phyloP scores from a whole-genome alignment of 164 flowering plant genomes.

The Taxillus chinensis region DNA sequence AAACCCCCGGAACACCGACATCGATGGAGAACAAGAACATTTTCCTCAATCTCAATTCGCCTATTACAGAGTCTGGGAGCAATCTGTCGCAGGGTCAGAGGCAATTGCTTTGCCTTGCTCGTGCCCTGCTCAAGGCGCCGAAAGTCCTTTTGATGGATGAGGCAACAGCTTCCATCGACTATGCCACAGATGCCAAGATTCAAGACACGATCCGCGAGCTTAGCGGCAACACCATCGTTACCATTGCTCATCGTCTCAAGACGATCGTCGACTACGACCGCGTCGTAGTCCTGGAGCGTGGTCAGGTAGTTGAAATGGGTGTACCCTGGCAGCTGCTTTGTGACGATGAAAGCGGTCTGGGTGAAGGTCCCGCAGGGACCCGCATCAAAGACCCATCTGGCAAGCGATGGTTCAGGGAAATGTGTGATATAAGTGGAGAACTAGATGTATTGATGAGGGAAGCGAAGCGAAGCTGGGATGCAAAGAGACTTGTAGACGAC shows the following conservation, averaged over 20 bases:
- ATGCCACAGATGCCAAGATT: conserved; percentile 66
- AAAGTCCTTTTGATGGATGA: conserved; percentile 76
- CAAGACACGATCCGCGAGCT: conserved; percentile 73
- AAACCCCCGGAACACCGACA: no score
- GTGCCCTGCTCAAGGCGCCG: conserved; percentile 63
- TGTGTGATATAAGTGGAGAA: no score
- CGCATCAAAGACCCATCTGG: no score
- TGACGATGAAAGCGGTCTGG: no score
- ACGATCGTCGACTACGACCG: conserved; percentile 81
- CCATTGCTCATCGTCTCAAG: conserved; percentile 84
- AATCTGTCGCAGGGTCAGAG: conserved; percentile 89
- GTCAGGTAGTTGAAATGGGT: no score
- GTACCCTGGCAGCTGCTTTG: no score
- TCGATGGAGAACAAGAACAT: no score
- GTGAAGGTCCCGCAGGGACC: no score
- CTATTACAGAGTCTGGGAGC: conserved; percentile 80
- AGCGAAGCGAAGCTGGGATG: no score
- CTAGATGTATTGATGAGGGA: no score
- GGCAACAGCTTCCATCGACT: conserved; percentile 86
- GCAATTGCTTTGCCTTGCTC: conserved; percentile 76
- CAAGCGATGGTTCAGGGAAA: no score
- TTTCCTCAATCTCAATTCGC: not conserved
- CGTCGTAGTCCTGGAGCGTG: conserved; percentile 87
- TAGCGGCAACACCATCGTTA: conserved; percentile 54
- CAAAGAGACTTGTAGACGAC: no score